Percentiles rank a stretch among this genome's conserved stretches.
Evolutionary conservation across 2,329 filamentous ascomycete genomes (phyloP).

Genomic region (Nemania serpens): DNA sequence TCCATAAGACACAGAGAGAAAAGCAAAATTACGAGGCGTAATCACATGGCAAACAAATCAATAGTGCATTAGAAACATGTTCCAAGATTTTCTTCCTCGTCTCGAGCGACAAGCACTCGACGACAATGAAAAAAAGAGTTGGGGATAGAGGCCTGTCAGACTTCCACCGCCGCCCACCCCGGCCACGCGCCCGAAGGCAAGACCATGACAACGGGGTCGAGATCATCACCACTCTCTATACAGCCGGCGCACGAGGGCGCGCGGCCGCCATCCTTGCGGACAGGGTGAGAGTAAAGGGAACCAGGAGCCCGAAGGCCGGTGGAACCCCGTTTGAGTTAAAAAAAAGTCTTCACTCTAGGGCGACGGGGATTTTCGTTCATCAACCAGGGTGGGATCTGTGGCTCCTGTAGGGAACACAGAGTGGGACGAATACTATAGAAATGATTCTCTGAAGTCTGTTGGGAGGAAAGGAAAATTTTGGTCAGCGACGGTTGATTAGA

Average conservation of each 20-base stretch:
- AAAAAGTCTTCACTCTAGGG: slow-evolving; percentile 90
- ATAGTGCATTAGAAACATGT: too few relatives aligned
- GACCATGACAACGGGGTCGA: slow-evolving; percentile 71
- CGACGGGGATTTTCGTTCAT: slow-evolving; percentile 87
- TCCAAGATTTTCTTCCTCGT: slow-evolving; percentile 56
- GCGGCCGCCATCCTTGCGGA: slow-evolving; percentile 64
- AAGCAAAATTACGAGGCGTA: too few relatives aligned
- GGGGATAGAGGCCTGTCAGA: slow-evolving; percentile 75
- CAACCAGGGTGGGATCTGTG: slow-evolving; percentile 94
- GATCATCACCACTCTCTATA: slow-evolving; percentile 96
- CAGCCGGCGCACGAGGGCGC: slow-evolving; percentile 48
- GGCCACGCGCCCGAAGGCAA: slow-evolving; percentile 76
- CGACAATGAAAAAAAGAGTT: slow-evolving; percentile 59
- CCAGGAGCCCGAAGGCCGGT: slow-evolving; percentile 45
- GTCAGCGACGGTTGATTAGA: slow-evolving; percentile 15
- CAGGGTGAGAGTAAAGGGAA: slow-evolving; percentile 59
- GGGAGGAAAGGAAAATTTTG: slow-evolving; percentile 11
- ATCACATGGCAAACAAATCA: too few relatives aligned
- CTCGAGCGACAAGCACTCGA: slow-evolving; percentile 51
- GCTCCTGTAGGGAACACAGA: slow-evolving; percentile 92
- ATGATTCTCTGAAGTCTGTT: slow-evolving; percentile 72
- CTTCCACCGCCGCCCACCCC: slow-evolving; percentile 85
- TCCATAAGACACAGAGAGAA: too few relatives aligned
- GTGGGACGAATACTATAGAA: slow-evolving; percentile 96
- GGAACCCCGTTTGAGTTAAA: slow-evolving; percentile 43